Percentiles rank a stretch among this genome's conserved stretches.
phyloP scores from a whole-genome alignment of 495 filamentous ascomycete genomes.

The Pyrenopolyporus hunteri region DNA sequence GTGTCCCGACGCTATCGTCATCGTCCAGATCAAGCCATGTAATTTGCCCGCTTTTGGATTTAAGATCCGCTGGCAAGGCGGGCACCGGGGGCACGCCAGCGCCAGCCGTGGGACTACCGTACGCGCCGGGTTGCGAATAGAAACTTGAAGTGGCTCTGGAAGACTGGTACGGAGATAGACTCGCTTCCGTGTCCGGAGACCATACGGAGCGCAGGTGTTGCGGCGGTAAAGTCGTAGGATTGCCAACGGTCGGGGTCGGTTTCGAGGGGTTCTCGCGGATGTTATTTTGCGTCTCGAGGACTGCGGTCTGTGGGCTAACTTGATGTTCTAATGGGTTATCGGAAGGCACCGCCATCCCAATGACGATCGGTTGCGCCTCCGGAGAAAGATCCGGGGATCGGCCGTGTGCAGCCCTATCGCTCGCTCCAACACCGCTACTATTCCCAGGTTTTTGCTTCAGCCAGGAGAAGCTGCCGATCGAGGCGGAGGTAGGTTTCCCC shows the following conservation, averaged over 20 bases:
- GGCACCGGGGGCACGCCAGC: slow-evolving; percentile 65
- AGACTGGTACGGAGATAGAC: slow-evolving; percentile 38
- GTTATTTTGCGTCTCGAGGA: slow-evolving; percentile 49
- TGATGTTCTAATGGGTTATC: slow-evolving; percentile 59
- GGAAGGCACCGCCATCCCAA: slow-evolving; percentile 74
- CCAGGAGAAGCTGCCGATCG: slow-evolving; percentile 52
- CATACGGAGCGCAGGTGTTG: slow-evolving; percentile 67
- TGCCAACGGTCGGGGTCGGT: slow-evolving; percentile 31
- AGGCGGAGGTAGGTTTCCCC: slow-evolving; percentile 47
- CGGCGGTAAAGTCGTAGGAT: slow-evolving; percentile 67
- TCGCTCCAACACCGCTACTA: slow-evolving; percentile 35
- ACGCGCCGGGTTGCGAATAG: slow-evolving; percentile 67
- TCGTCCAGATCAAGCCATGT: slow-evolving; percentile 18
- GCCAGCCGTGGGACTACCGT: slow-evolving; percentile 34
- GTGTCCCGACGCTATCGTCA: slow-evolving; percentile 39
- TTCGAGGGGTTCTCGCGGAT: slow-evolving; percentile 44
- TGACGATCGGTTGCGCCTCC: slow-evolving; percentile 75
- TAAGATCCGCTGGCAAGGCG: slow-evolving; percentile 58
- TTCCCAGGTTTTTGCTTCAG: slow-evolving; percentile 46
- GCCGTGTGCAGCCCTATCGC: slow-evolving; percentile 26
- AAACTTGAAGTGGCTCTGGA: slow-evolving; percentile 63
- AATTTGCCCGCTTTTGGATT: slow-evolving; percentile 19
- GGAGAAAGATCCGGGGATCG: slow-evolving; percentile 69
- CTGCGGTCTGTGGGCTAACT: slow-evolving; percentile 59
- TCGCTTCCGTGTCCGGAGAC: slow-evolving; percentile 58